Percentiles rank a stretch among this genome's conserved stretches.
phyloP scores from a whole-genome alignment of 2,329 filamentous ascomycete species.

The Pestalotiopsis sp. region DNA sequence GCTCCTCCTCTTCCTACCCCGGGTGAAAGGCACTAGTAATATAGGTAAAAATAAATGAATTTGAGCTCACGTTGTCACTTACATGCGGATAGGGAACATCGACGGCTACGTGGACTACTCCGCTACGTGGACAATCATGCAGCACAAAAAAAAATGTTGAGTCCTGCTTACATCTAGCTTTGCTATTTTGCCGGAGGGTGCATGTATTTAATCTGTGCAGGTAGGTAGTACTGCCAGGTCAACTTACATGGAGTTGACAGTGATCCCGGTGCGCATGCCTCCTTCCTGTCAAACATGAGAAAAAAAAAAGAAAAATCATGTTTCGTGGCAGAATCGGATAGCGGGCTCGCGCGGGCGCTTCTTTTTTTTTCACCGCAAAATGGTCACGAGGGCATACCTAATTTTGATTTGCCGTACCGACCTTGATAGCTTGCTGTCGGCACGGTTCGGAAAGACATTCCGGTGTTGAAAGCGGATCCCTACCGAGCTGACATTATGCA shows the following conservation, averaged over 20 bases:
- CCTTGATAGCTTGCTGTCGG: neutral
- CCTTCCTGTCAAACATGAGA: neutral
- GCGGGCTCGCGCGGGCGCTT: neutral
- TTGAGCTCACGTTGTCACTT: neutral
- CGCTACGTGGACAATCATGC: neutral
- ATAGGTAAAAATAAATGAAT: neutral
- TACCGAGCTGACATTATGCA: neutral
- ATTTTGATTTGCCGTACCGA: slow-evolving; percentile 4
- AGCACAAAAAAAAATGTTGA: neutral
- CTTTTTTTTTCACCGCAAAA: neutral
- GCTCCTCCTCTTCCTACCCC: neutral
- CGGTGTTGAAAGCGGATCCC: neutral
- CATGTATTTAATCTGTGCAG: neutral
- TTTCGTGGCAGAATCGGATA: neutral
- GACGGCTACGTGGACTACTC: neutral
- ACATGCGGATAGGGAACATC: neutral
- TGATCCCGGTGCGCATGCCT: no score
- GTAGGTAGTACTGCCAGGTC: no score
- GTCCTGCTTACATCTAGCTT: neutral
- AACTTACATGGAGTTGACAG: no score
- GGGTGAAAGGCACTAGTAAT: neutral
- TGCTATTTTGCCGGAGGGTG: neutral
- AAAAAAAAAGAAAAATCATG: neutral
- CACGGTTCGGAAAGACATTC: slow-evolving; percentile 6
- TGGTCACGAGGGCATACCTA: slow-evolving; percentile 3